A percentile compares a stretch with the other conserved stretches of the same genome.
phyloP scores from a whole-genome alignment of 2,329 filamentous ascomycete species.

The Coleophoma cylindrospora region DNA sequence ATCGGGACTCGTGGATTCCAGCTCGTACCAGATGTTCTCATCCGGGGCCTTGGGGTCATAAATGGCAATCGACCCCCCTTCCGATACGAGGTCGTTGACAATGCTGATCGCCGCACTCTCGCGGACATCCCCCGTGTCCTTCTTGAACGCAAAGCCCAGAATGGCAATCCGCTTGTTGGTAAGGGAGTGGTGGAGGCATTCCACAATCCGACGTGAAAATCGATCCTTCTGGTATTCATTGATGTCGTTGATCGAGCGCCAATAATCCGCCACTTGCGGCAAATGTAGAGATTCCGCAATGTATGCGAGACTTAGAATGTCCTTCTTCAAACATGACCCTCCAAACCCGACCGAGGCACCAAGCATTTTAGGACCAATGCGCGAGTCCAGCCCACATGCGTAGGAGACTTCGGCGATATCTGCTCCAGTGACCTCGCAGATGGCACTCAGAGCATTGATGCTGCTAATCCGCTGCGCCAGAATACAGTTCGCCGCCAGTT shows the following conservation, averaged over 20 bases:
- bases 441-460: slow-evolving; percentile 71
- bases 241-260: slow-evolving; percentile 67
- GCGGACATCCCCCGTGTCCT: slow-evolving; percentile 69
- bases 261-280: slow-evolving; percentile 69
- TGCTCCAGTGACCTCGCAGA: slow-evolving; percentile 72
- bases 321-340: slow-evolving; percentile 76
- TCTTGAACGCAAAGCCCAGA: slow-evolving; percentile 73
- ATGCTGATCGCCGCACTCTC: slow-evolving; percentile 31
- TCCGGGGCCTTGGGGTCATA: background rate
- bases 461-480: slow-evolving; percentile 73
- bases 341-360: slow-evolving; percentile 71
- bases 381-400: slow-evolving; percentile 61
- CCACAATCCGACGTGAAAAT: slow-evolving; percentile 61
- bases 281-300: slow-evolving; percentile 64
- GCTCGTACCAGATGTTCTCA: background rate
- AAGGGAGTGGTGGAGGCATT: slow-evolving; percentile 61
- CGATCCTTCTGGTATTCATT: slow-evolving; percentile 69
- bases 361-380: slow-evolving; percentile 69
- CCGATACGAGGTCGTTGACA: slow-evolving; percentile 11
- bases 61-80: background rate
- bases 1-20: background rate
- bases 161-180: slow-evolving; percentile 66
- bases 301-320: slow-evolving; percentile 68
- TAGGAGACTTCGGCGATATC: slow-evolving; percentile 65
- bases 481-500: slow-evolving; percentile 65